Evolutionary conservation across 192 early-diverging fungal species (phyloP), one percentile per base, ranked within the genome.

Genomic region (Backusella mclennaniae): DNA sequence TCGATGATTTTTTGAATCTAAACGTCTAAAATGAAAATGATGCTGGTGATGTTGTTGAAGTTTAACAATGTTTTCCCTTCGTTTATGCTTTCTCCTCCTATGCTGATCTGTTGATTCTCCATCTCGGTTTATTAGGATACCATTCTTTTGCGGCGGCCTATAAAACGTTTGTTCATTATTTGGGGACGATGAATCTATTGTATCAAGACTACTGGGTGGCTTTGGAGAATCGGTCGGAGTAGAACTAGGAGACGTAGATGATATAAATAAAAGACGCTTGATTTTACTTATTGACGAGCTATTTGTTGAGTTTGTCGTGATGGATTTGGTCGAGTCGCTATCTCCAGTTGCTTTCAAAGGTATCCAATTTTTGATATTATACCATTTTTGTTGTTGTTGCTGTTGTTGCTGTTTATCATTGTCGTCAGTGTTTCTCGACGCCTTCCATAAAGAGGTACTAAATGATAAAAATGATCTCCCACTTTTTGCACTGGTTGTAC

Each of bases 401-500:
- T 59, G 56, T 3, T 59, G 56, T 2, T 44, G 42, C 17, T 17
- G 42, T 44, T 23, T 59, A 23, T 14, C 52, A 33, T 44, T n/a
- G 46, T 49, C 46, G 19, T 49, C 46, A 49, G 46, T n/a, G 4
- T 67, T 72, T 3, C 7, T 36, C n/a, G 71, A 6, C 9, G 66
- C 7, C 9, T 59, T 70, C 35, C 38, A 41, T 67, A 41, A 46
- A 38, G 71, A 53, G 19, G 71, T 33, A 21, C 74, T 76, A 14
- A 80, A 59, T 33, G 71, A 80, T 53, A 74, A 80, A 5, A 74
- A 71, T 33, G 78, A 73, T 36, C 78, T 80, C 11, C 67, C 71
- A 9, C 56, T 63, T 31, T 63, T 63, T 63, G 56, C 56, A 63
- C 56, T 63, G 9, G 11, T 11, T 26, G 78, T 59, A 17, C 78